phyloP scores from a whole-genome alignment of 345 rosid genomes.

The Eucalyptus curtisii region DNA sequence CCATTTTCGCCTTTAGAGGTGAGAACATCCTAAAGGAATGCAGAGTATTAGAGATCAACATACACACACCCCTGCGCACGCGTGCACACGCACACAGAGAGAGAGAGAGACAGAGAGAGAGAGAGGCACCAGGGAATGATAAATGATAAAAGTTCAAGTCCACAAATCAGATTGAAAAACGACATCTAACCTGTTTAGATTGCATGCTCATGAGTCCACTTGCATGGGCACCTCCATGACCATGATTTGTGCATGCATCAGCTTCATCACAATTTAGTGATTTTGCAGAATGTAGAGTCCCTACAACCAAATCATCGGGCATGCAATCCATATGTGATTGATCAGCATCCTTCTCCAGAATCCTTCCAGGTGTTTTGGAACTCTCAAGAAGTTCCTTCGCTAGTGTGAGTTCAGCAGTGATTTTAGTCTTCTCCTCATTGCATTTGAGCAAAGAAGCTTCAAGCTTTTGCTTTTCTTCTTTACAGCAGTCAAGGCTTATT shows the following conservation, averaged over 20 bases:
- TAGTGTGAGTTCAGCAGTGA: conserved; percentile 41
- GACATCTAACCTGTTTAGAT: conserved; percentile 20
- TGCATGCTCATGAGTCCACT: conserved; percentile 2
- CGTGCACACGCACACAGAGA: neutral
- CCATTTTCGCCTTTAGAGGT: conserved; percentile 24
- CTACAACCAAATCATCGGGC: conserved; percentile 6
- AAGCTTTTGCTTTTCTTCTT: conserved; percentile 82
- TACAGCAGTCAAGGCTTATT: conserved; percentile 93
- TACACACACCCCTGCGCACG: neutral
- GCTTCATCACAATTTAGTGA: conserved; percentile 9
- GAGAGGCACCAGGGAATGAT: neutral
- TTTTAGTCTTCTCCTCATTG: conserved; percentile 39
- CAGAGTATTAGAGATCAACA: neutral
- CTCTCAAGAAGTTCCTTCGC: conserved; percentile 32
- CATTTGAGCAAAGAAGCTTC: conserved; percentile 58
- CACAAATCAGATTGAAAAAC: neutral
- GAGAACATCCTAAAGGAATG: conserved; percentile 31
- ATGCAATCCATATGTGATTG: conserved; percentile 3
- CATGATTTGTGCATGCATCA: conserved; percentile 5
- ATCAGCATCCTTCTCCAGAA: conserved; percentile 14
- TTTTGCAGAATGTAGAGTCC: neutral
- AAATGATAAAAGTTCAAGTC: neutral
- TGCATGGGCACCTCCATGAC: neutral
- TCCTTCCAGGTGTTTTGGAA: conserved; percentile 8
- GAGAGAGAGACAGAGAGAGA: neutral